A percentile compares a stretch with the other conserved stretches of the same genome.
phyloP scores from a whole-genome alignment of 768 basidiomycete species.

The Termitomyces sp. region DNA sequence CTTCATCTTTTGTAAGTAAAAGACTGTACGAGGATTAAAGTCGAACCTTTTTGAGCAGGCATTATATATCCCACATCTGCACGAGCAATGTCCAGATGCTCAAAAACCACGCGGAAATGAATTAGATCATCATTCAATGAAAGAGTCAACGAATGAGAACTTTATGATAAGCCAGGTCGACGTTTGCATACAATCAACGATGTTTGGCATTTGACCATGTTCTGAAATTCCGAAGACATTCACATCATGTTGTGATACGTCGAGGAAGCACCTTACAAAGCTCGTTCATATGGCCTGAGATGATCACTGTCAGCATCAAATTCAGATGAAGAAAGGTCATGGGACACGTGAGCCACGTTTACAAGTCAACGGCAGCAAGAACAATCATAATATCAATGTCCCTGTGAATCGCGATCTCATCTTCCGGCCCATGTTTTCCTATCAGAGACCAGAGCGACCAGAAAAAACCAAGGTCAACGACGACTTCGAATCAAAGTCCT shows the following conservation, averaged over 20 bases:
- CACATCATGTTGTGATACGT: neutral
- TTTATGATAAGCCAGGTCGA: neutral
- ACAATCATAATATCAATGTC: no score
- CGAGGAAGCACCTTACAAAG: neutral
- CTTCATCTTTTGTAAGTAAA: slow-evolving; percentile 15
- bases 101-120: neutral
- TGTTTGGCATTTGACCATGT: no score
- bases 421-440: no score
- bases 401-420: no score
- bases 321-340: slow-evolving; percentile 5
- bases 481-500: no score
- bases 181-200: neutral
- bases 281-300: neutral
- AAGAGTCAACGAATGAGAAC: neutral
- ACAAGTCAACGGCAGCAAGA: neutral
- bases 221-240: no score
- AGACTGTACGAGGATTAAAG: neutral
- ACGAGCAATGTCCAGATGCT: neutral
- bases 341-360: slow-evolving; percentile 2
- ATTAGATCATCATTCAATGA: neutral
- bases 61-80: slow-evolving; percentile 4
- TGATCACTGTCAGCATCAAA: neutral
- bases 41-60: neutral
- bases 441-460: no score
- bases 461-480: no score